Base-by-base conservation (phyloP, 2,329 filamentous ascomycete species). In the Hypocreales sp. region DNA sequence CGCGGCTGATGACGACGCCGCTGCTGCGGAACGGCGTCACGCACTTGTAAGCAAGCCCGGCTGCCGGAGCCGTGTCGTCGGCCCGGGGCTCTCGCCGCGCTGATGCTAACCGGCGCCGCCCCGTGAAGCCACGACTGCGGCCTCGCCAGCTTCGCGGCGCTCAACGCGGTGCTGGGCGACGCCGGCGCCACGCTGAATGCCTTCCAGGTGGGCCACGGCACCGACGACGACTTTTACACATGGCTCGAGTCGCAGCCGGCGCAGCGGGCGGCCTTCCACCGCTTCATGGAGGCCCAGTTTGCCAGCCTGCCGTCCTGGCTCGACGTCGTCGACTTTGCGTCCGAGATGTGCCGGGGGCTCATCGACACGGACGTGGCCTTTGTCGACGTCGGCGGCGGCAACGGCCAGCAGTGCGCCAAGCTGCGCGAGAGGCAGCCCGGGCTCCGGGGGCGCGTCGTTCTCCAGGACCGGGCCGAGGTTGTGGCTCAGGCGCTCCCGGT, bases 211-310 rank as follows among this genome's bases (percentile, higher is more conserved):
- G 36, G 31, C 4, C 32, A 37, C 19, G 27, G 31, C 26, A 24
- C 33, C 4, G 20, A 35, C 5, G 19, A 20, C 7, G 33, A 33
- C 23, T 39, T 36, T 21, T 40, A 39, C 31, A 31, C 31, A 2
- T 40, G 35, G 36, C 17, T 39, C 4, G 30, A 35, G 12, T 31
- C 30, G n/a, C 30, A 38, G 16, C 36, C 36, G 3, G 33, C 31
- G 4, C 31, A 38, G 17, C 30, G 33, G n/a, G 30, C 28, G 9
- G 38, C 42, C 4, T 44, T 42, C 18, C 42, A 43, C 22, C 30
- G 31, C 10, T 45, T 41, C 31, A 44, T 46, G 40, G 36, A 42
- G 28, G 36, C 35, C 7, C 37, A 40, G 22, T 38, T 38, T 12
- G 29, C 38, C 14, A 28, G 33, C 8, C 29, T 41, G 14, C 40